Evolutionary conservation across 768 basidiomycete genomes (phyloP).

Genomic region (Strobilomyces echinocephalus): DNA sequence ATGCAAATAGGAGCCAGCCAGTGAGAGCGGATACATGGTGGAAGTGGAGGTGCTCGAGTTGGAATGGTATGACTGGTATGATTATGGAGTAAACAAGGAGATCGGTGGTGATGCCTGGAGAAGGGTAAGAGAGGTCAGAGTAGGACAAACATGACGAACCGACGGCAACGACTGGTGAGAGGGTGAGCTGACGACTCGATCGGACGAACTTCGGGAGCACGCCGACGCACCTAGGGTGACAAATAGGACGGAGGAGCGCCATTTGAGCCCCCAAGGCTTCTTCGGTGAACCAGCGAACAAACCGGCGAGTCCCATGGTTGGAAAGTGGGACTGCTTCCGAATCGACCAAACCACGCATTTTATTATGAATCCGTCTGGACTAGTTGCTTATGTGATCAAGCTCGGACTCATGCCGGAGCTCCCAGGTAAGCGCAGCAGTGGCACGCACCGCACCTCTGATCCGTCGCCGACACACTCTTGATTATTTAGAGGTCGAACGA

Average conservation of each 20-base stretch:
- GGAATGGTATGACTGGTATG: conserved; percentile 62
- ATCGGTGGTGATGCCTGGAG: conserved; percentile 42
- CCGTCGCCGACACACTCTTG: not conserved
- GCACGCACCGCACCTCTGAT: not conserved
- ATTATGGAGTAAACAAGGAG: conserved; percentile 58
- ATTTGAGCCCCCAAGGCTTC: conserved; percentile 44
- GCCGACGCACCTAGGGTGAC: conserved; percentile 40
- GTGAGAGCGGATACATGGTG: conserved; percentile 43
- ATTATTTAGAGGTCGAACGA: conserved; percentile 62
- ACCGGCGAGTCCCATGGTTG: conserved; percentile 9
- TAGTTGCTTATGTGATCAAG: not conserved
- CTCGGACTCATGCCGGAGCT: not conserved
- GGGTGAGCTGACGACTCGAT: not conserved
- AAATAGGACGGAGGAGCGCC: conserved; percentile 58
- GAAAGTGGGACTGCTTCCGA: not conserved
- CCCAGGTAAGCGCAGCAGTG: conserved; percentile 33
- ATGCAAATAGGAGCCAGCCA: conserved; percentile 60
- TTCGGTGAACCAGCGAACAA: not conserved
- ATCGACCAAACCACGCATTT: not conserved
- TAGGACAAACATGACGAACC: conserved; percentile 31
- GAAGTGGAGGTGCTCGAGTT: conserved; percentile 47
- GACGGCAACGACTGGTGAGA: conserved; percentile 40
- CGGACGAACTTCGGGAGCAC: no score
- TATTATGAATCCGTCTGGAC: not conserved
- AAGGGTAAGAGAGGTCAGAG: not conserved